Evolutionary conservation across 371 early-diverging fungal species (phyloP).

Genomic region (Amoeboaphelidium protococcarum): DNA sequence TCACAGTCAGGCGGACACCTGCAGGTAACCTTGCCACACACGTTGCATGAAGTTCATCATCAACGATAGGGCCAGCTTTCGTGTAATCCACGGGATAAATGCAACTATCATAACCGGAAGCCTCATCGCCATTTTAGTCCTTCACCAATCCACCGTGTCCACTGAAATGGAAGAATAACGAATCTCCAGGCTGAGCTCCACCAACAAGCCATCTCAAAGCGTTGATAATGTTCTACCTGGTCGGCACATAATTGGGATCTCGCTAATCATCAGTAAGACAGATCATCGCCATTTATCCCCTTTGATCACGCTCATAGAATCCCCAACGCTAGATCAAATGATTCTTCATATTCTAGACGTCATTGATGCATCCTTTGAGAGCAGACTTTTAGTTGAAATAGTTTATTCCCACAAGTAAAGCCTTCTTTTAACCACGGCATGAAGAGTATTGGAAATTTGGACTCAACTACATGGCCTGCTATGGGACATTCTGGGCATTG

Average conservation of each 20-base stretch:
- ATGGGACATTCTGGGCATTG: too few relatives aligned
- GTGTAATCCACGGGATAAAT: conserved; percentile 62
- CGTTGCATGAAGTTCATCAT: conserved; percentile 53
- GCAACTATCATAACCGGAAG: conserved; percentile 53
- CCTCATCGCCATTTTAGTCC: conserved; percentile 49
- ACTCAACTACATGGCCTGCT: too few relatives aligned
- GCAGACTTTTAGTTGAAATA: conserved; percentile 3
- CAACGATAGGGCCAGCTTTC: conserved; percentile 44
- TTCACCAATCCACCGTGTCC: conserved; percentile 54
- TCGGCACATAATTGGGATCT: conserved; percentile 25
- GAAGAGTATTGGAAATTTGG: too few relatives aligned
- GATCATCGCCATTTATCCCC: conserved; percentile 5
- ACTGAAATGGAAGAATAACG: conserved; percentile 43
- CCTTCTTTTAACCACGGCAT: conserved; percentile 5
- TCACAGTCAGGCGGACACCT: conserved; percentile 49
- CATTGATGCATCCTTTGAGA: conserved; percentile 55
- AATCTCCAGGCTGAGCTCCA: conserved; percentile 56
- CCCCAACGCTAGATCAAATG: conserved; percentile 33
- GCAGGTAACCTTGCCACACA: conserved; percentile 55
- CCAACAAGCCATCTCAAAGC: conserved; percentile 71
- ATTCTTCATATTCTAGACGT: conserved; percentile 50
- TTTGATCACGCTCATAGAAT: conserved; percentile 21
- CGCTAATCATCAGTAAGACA: conserved; percentile 66
- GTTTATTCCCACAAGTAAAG: conserved; percentile 6
- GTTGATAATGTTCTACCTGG: conserved; percentile 43